Evolutionary conservation across 331 rosid species (phyloP).

Genomic region (Acacia pycnantha): DNA sequence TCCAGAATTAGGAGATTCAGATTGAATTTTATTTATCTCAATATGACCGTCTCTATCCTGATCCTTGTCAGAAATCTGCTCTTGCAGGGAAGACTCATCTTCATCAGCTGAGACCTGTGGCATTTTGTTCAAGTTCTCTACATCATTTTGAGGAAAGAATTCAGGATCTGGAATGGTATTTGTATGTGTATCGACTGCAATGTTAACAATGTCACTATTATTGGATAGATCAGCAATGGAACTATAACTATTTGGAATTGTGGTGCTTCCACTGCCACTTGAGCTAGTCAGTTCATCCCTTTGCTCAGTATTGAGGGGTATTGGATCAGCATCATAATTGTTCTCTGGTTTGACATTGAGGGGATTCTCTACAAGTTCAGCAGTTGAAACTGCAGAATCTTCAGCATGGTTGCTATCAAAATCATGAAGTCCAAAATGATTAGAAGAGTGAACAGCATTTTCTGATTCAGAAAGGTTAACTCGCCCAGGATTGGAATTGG

Average conservation of each 20-base stretch:
- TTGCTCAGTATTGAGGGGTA: conserved; percentile 39
- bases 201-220: conserved; percentile 33
- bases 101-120: conserved; percentile 45
- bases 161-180: conserved; percentile 40
- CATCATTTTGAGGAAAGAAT: conserved; percentile 30
- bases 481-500: conserved; percentile 31
- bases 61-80: conserved; percentile 39
- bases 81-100: conserved; percentile 47
- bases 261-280: conserved; percentile 34
- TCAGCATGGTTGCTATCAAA: conserved; percentile 39
- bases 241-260: conserved; percentile 36
- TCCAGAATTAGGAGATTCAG: conserved; percentile 56
- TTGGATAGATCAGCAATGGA: conserved; percentile 26
- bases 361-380: conserved; percentile 46
- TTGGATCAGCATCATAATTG: conserved; percentile 37
- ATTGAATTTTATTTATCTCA: conserved; percentile 41
- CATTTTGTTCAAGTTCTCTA: conserved; percentile 38
- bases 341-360: conserved; percentile 43
- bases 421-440: conserved; percentile 50
- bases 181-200: conserved; percentile 40
- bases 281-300: conserved; percentile 47
- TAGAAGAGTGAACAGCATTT: conserved; percentile 43
- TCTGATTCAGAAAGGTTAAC: conserved; percentile 46
- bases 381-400: conserved; percentile 46
- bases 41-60: conserved; percentile 33